Conservation (phyloP, 2,329 filamentous ascomycete species). For the Beauveria sp. region DNA sequence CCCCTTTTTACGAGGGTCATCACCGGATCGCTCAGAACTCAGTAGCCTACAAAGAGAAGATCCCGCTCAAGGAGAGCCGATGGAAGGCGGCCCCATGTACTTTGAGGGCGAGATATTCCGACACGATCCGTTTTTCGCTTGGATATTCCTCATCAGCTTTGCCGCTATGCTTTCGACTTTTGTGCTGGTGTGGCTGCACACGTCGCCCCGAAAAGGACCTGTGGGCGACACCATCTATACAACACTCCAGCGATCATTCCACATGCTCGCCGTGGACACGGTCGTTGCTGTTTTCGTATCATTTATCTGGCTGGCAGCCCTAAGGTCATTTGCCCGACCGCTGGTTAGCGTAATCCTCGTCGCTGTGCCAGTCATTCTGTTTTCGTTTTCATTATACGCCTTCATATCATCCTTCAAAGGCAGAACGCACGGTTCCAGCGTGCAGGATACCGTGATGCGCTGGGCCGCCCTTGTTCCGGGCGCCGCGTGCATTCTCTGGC, state of each 20-base stretch:
- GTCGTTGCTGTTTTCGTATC: conserved; percentile 84
- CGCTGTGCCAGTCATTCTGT: conserved; percentile 76
- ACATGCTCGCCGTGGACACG: conserved; percentile 85
- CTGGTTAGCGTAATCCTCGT: conserved; percentile 74
- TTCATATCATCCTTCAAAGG: conserved; percentile 86
- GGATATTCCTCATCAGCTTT: conserved; percentile 77
- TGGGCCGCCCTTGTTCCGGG: conserved; percentile 76
- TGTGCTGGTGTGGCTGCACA: conserved; percentile 85
- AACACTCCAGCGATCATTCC: conserved; percentile 76
- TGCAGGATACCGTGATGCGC: conserved; percentile 88
- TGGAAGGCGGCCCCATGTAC: conserved; percentile 40
- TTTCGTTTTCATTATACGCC: conserved; percentile 86
- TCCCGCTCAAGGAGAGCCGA: conserved; percentile 28
- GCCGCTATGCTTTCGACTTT: conserved; percentile 83
- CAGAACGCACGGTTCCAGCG: conserved; percentile 59
- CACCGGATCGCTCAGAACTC: conserved; percentile 41
- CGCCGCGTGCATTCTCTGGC: conserved; percentile 66
- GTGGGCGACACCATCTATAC: conserved; percentile 94
- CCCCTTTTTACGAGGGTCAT: conserved; percentile 34
- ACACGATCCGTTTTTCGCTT: conserved; percentile 88
- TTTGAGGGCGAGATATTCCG: conserved; percentile 62
- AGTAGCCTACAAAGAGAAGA: conserved; percentile 31
- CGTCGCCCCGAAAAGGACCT: conserved; percentile 61
- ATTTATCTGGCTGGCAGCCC: conserved; percentile 78
- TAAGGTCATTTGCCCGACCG: conserved; percentile 82